phyloP scores from a whole-genome alignment of 1,139 yeast species.

The Geotrichum phurueaensis region DNA sequence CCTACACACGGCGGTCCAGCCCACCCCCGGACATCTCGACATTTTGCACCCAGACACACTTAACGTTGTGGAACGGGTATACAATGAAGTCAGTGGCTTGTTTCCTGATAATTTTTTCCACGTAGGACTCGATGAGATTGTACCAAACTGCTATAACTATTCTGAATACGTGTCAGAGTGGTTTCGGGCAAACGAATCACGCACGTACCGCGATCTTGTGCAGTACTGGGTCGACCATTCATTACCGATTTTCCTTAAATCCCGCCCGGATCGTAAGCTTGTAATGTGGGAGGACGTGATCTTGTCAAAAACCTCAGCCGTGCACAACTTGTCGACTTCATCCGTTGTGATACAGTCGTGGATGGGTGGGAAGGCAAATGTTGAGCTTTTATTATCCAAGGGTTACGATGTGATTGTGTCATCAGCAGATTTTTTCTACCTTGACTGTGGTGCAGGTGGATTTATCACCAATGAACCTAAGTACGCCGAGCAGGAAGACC shows the following conservation, averaged over 20 bases:
- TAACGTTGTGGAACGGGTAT: conserved; percentile 38
- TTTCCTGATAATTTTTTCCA: conserved; percentile 43
- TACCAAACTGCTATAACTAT: conserved; percentile 38
- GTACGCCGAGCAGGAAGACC: conserved; percentile 29
- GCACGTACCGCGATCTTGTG: conserved; percentile 36
- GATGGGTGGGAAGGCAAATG: conserved; percentile 34
- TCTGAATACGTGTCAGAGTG: conserved; percentile 35
- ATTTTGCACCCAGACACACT: conserved; percentile 38
- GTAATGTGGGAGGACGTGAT: conserved; percentile 49
- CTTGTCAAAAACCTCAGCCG: conserved; percentile 26
- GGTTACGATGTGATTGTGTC: conserved; percentile 47
- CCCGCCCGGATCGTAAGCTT: conserved; percentile 30
- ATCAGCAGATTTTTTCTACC: conserved; percentile 37
- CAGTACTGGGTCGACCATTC: conserved; percentile 42
- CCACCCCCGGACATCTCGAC: conserved; percentile 46
- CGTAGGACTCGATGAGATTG: conserved; percentile 45
- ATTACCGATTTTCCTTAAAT: conserved; percentile 36
- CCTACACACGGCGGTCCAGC: conserved; percentile 40
- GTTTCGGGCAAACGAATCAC: conserved; percentile 32
- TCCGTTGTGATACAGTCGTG: conserved; percentile 42
- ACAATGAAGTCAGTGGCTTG: conserved; percentile 36
- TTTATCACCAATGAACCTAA: conserved; percentile 41
- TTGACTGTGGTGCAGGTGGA: conserved; percentile 47
- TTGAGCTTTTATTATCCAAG: conserved; percentile 34
- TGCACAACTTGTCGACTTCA: conserved; percentile 2